Evolutionary conservation across 2,329 filamentous ascomycete species (phyloP).

Genomic region (Aureobasidium sp.): DNA sequence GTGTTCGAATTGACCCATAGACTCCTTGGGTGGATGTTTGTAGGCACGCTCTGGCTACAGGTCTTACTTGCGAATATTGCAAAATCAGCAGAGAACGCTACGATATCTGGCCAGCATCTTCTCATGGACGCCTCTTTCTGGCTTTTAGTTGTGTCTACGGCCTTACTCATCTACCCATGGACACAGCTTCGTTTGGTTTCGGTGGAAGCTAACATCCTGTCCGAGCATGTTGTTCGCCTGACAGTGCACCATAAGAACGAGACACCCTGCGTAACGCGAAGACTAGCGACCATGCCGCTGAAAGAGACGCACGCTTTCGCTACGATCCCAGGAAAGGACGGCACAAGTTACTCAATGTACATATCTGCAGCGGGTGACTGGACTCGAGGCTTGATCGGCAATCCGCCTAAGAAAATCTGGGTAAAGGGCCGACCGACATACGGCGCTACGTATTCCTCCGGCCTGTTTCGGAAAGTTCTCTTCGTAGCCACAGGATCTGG

Average conservation of each 20-base stretch:
- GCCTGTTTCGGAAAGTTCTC: background rate
- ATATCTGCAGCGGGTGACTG: slow-evolving; percentile 70
- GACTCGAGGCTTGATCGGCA: slow-evolving; percentile 57
- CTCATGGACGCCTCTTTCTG: slow-evolving; percentile 55
- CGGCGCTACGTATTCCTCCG: background rate
- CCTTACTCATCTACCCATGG: slow-evolving; percentile 66
- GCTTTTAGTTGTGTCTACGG: slow-evolving; percentile 58
- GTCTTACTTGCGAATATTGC: slow-evolving; percentile 40
- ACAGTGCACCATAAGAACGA: slow-evolving; percentile 32
- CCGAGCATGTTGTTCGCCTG: slow-evolving; percentile 64
- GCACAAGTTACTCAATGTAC: slow-evolving; percentile 57
- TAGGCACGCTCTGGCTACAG: slow-evolving; percentile 59
- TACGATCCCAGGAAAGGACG: slow-evolving; percentile 55
- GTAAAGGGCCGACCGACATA: slow-evolving; percentile 57
- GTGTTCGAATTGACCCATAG: slow-evolving; percentile 65
- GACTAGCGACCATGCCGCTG: slow-evolving; percentile 56
- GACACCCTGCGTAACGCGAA: slow-evolving; percentile 33
- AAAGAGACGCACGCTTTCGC: slow-evolving; percentile 71
- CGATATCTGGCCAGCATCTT: slow-evolving; percentile 27
- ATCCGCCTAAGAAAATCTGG: slow-evolving; percentile 57
- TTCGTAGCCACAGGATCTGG: background rate
- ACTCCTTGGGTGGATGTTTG: slow-evolving; percentile 61
- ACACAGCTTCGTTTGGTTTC: slow-evolving; percentile 57
- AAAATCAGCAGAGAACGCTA: slow-evolving; percentile 41
- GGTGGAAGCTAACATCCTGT: slow-evolving; percentile 56